Percentiles rank a stretch among this genome's conserved stretches.
Evolutionary conservation across 768 basidiomycete genomes (phyloP).

Genomic region (Psilocybe sp.): DNA sequence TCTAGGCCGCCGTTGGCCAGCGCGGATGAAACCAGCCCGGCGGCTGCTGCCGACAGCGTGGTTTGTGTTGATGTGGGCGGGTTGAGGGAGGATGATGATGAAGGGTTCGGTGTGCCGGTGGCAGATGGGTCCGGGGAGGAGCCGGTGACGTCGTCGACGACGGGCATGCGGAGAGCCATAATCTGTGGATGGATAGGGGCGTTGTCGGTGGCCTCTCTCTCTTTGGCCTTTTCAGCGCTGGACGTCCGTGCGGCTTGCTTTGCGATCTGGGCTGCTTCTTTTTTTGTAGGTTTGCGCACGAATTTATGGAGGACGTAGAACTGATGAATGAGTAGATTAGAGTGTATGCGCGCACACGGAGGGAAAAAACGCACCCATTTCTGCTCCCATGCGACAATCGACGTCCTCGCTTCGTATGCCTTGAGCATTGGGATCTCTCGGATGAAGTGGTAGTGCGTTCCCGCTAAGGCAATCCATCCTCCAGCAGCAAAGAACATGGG

Average conservation of each 20-base stretch:
- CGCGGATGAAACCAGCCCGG: slow-evolving; percentile 15
- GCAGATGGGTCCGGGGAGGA: slow-evolving; percentile 6
- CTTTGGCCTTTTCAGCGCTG: too few species aligned
- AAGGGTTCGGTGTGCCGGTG: slow-evolving; percentile 19
- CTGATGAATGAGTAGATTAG: slow-evolving; percentile 28
- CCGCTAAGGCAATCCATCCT: slow-evolving; percentile 60
- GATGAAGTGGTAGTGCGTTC: slow-evolving; percentile 68
- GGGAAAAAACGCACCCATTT: slow-evolving; percentile 62
- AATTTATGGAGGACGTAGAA: slow-evolving; percentile 63
- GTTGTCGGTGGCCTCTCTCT: background rate
- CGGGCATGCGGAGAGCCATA: slow-evolving; percentile 34
- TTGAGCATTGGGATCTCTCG: slow-evolving; percentile 66
- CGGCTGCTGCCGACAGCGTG: slow-evolving; percentile 31
- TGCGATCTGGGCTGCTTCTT: slow-evolving; percentile 3
- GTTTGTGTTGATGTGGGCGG: slow-evolving; percentile 18
- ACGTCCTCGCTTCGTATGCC: slow-evolving; percentile 58
- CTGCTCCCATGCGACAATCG: slow-evolving; percentile 64
- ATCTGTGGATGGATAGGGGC: slow-evolving; percentile 7
- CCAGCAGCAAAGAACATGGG: slow-evolving; percentile 57
- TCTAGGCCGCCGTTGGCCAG: slow-evolving; percentile 27
- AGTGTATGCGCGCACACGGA: background rate
- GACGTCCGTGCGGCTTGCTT: background rate
- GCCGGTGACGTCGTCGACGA: slow-evolving; percentile 19
- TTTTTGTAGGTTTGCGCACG: slow-evolving; percentile 50
- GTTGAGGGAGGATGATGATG: slow-evolving; percentile 5